Evolutionary conservation across 345 rosid genomes (phyloP), one percentile per base, ranked within the genome.

Genomic region (Lepidium sativum): DNA sequence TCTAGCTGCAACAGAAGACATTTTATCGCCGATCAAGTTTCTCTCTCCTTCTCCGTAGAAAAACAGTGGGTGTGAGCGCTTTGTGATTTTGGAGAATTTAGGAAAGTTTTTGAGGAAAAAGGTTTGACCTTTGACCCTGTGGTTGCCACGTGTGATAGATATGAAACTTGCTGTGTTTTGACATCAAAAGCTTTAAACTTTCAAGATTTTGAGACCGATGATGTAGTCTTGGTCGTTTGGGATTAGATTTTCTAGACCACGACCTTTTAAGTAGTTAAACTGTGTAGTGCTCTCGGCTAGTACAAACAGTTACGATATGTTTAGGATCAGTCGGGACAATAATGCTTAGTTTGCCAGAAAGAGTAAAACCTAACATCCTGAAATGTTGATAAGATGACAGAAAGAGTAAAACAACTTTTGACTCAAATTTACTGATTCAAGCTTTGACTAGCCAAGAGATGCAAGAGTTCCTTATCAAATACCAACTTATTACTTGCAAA

Each of bases 1-100:
- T 86, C 82, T 74, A 65, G 82, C 49, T 8, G 79, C 66, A 18
- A 72, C 65, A 9, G 79, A 67, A 16, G 79, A 77, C 61, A 77
- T 77, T 21, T 27, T 52, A 53, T 49, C 65, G 18, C 67, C 41
- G 11, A 31, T 29, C 34, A 9, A 11, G 4, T 44, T 13, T 20
- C 8, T 40, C 13, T n/a, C n/a, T n/a, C n/a, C n/a, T n/a, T n/a
- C n/a, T 32, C 38, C n/a, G n/a, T 20, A n/a, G 39, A 6, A 21
- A 42, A 34, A 0, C 2, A 14, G 37, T 3, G 31, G 7, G 40
- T 3, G n/a, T 16, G n/a, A 4, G 58, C 6, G n/a, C n/a, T n/a
- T n/a, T n/a, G n/a, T n/a, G 29, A 4, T 49, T 59, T 41, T 39
- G 52, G 43, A 59, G 60, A 50, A 42, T 31, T 57, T 58, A 6